phyloP scores from a whole-genome alignment of 2,329 filamentous ascomycete genomes.

The Cladophialophora exuberans region DNA sequence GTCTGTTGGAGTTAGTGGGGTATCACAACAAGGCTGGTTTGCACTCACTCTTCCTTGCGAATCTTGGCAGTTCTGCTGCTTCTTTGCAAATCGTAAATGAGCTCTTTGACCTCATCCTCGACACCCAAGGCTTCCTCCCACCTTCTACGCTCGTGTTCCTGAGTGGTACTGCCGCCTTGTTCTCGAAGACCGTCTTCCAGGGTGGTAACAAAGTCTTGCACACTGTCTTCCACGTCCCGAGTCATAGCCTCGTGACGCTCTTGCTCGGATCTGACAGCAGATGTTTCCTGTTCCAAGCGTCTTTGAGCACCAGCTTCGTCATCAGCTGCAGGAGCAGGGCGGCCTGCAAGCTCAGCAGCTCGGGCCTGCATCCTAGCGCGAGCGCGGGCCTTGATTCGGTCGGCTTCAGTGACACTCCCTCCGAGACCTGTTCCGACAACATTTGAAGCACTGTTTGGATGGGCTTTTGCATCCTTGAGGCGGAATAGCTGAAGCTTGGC shows the following conservation, averaged over 20 bases:
- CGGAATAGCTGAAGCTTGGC: conserved; percentile 91
- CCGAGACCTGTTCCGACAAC: conserved; percentile 94
- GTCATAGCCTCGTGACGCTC: conserved; percentile 98
- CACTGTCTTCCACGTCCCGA: conserved; percentile 92
- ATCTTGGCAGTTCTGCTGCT: conserved; percentile 77
- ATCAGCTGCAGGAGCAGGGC: conserved; percentile 70
- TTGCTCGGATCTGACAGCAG: conserved; percentile 78
- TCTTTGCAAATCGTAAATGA: conserved; percentile 94
- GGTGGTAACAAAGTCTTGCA: conserved; percentile 80
- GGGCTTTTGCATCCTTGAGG: conserved; percentile 86
- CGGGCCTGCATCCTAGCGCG: conserved; percentile 99
- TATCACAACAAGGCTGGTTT: background rate
- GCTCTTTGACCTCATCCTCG: conserved; percentile 94
- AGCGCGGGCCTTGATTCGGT: conserved; percentile 90
- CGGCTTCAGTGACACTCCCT: conserved; percentile 86
- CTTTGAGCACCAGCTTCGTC: conserved; percentile 80
- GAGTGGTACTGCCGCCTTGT: conserved; percentile 71
- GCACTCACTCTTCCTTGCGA: conserved; percentile 60
- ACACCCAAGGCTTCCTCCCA: conserved; percentile 97
- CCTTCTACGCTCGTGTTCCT: conserved; percentile 85
- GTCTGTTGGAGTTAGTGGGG: conserved; percentile 18
- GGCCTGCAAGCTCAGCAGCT: conserved; percentile 87
- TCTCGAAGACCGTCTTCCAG: conserved; percentile 89
- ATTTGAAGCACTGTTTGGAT: conserved; percentile 76
- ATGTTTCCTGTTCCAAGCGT: conserved; percentile 85